These are phyloP conservation scores for Fusarium bactridioides DNA, from an alignment of 2,329 filamentous ascomycete genomes.

Conservation along the genomic window DNA sequence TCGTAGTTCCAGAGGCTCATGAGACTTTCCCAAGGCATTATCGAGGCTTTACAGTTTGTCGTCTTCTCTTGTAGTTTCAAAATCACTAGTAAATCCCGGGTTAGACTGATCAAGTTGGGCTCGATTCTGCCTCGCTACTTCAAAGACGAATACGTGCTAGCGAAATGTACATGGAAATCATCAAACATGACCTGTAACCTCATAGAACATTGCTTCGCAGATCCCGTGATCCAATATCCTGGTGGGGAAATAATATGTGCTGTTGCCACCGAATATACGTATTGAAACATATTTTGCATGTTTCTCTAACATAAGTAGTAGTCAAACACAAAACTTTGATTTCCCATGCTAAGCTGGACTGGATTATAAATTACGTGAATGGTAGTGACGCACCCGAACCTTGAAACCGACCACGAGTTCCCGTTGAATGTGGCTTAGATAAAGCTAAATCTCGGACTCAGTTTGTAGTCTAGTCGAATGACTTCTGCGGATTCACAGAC, in stretches of 20 bases:
- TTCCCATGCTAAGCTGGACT: background rate
- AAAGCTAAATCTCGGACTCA: background rate
- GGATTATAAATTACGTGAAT: background rate
- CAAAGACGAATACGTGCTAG: background rate
- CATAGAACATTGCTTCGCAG: background rate
- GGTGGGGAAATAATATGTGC: background rate
- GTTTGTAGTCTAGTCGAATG: background rate
- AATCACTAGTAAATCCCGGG: background rate
- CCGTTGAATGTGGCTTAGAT: slow-evolving; percentile 8
- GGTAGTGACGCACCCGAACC: background rate
- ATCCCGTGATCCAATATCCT: background rate
- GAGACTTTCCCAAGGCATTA: background rate
- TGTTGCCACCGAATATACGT: background rate
- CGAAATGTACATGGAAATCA: background rate
- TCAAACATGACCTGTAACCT: background rate
- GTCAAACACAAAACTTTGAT: background rate
- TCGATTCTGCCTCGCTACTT: background rate
- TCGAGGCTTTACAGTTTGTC: background rate
- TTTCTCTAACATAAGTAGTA: background rate
- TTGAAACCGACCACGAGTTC: background rate
- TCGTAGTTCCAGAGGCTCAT: background rate
- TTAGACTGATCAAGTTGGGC: background rate
- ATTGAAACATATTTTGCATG: background rate
- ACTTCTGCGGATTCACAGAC: background rate
- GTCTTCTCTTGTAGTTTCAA: background rate